Conservation (phyloP, 1,139 yeast genomes). For the Torulaspora pretoriensis region DNA sequence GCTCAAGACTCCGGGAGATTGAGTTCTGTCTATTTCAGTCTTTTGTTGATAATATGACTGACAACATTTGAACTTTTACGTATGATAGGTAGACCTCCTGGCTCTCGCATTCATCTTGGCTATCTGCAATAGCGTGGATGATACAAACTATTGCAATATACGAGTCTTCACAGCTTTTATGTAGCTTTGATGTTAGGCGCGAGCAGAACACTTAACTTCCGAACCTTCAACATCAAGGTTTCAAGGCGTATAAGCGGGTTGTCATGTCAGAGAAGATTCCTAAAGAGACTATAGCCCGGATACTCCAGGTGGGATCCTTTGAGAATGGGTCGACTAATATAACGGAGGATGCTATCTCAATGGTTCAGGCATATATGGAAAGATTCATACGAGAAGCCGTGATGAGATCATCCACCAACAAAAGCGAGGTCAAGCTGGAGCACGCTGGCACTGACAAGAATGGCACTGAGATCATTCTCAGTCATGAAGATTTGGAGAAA, state of each 20-base stretch:
- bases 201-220: background rate
- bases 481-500: constrained; percentile 31
- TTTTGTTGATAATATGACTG: too few relatives aligned
- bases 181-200: background rate
- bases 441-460: constrained; percentile 39
- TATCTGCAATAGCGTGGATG: too few relatives aligned
- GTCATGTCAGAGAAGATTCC: constrained; percentile 31
- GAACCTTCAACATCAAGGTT: background rate
- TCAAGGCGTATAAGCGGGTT: background rate
- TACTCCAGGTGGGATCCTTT: constrained; percentile 53
- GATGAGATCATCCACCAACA: constrained; percentile 52
- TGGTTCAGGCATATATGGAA: constrained; percentile 54
- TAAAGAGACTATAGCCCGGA: constrained; percentile 48
- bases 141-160: too few relatives aligned
- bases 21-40: too few relatives aligned
- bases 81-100: too few relatives aligned
- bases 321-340: constrained; percentile 47
- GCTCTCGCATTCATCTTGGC: too few relatives aligned
- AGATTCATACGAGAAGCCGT: constrained; percentile 63
- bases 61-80: too few relatives aligned
- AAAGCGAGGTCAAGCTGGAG: constrained; percentile 24
- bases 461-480: constrained; percentile 27
- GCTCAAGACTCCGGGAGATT: too few relatives aligned
- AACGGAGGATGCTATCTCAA: constrained; percentile 46
- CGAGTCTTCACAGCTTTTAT: too few relatives aligned